A percentile compares a stretch with the other conserved stretches of the same genome.
Evolutionary conservation across 176 grass and related monocot species (phyloP).

Genomic region (Otatea glauca): DNA sequence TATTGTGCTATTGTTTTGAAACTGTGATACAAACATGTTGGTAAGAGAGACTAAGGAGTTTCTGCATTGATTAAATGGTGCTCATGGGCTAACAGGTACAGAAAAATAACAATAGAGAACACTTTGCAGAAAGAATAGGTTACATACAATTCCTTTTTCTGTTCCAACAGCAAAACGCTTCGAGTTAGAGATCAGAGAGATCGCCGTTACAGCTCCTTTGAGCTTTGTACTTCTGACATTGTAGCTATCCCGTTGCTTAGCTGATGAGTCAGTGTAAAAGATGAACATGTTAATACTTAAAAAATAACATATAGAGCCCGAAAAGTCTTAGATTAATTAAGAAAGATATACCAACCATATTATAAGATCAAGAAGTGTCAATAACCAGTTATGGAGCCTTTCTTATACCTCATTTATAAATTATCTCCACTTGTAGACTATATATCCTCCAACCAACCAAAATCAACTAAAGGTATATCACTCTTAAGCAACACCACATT

Average conservation of each 20-base stretch:
- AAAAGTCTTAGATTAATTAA: conserved; percentile 20
- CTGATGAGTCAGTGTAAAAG: conserved; percentile 49
- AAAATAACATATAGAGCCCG: conserved; percentile 18
- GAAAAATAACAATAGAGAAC: background rate
- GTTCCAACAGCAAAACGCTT: conserved; percentile 86
- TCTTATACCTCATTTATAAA: background rate
- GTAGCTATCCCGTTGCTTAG: conserved; percentile 78
- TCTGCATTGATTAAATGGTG: background rate
- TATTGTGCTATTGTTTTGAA: background rate
- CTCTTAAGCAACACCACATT: background rate
- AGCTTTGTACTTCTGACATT: conserved; percentile 68
- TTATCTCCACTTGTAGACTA: conserved; percentile 15
- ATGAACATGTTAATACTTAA: conserved; percentile 8
- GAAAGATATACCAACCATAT: conserved; percentile 13
- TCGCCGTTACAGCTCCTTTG: conserved; percentile 72
- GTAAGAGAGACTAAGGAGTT: background rate
- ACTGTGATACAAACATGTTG: conserved; percentile 5
- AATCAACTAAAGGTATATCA: conserved; percentile 9
- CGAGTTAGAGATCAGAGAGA: conserved; percentile 56
- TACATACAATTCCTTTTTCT: conserved; percentile 88
- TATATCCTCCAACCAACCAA: conserved; percentile 16
- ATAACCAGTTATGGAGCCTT: background rate
- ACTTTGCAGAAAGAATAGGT: background rate
- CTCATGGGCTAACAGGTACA: background rate
- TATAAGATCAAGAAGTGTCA: conserved; percentile 3